phyloP scores from a whole-genome alignment of 2,329 filamentous ascomycete genomes.

The Pseudocercospora eumusae region DNA sequence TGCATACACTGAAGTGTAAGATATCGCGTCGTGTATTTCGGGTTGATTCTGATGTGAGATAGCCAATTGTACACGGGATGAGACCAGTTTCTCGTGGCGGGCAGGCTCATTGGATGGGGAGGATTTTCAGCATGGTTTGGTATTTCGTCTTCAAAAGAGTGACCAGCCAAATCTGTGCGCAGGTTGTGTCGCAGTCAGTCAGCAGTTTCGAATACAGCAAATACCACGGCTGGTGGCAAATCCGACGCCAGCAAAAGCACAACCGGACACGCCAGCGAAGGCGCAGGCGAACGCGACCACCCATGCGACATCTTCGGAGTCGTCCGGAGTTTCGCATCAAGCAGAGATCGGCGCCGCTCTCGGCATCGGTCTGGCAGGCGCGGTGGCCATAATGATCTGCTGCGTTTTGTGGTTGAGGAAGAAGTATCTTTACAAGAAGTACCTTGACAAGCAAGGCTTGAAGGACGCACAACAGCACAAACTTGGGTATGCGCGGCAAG shows the following conservation, averaged over 20 bases:
- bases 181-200: constrained; percentile 18
- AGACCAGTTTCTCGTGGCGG: constrained; percentile 19
- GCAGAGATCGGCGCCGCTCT: not conserved
- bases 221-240: constrained; percentile 2
- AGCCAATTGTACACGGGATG: constrained; percentile 17
- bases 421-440: constrained; percentile 5
- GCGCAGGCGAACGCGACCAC: not conserved
- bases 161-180: constrained; percentile 24
- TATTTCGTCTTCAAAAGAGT: constrained; percentile 27
- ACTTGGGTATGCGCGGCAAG: not conserved
- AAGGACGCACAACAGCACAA: not conserved
- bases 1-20: constrained; percentile 15
- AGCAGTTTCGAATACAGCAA: constrained; percentile 7
- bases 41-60: not conserved
- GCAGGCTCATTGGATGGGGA: constrained; percentile 13
- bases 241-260: too few relatives aligned
- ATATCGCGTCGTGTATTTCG: not conserved
- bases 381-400: not conserved
- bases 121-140: constrained; percentile 11
- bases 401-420: not conserved
- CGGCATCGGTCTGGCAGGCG: not conserved
- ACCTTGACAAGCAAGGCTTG: not conserved
- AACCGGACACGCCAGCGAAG: too few relatives aligned
- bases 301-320: not conserved
- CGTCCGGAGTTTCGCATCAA: not conserved